These are phyloP conservation scores for Colletotrichum scovillei DNA, from an alignment of 2,329 filamentous ascomycete species.

Conservation along the genomic window DNA sequence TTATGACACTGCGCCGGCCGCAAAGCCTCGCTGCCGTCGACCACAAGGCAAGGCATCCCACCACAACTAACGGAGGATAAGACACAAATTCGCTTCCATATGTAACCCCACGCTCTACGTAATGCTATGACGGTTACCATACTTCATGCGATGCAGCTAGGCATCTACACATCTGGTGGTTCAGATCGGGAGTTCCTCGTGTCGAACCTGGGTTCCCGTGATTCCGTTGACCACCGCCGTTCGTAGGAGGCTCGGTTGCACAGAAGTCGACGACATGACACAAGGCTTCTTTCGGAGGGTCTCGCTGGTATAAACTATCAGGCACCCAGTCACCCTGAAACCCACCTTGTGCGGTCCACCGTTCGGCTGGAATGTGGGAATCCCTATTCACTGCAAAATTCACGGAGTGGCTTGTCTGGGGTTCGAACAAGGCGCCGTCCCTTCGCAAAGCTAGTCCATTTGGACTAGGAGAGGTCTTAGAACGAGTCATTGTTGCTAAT, in stretches of 20 bases:
- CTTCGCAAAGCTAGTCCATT: background rate
- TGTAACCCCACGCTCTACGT: conserved; percentile 10
- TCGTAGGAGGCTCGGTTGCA: background rate
- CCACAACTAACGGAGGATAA: conserved; percentile 3
- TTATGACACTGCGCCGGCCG: background rate
- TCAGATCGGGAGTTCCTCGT: no score
- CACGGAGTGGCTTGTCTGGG: background rate
- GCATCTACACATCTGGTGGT: background rate
- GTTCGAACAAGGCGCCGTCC: background rate
- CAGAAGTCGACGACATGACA: conserved; percentile 6
- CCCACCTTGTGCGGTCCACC: conserved; percentile 4
- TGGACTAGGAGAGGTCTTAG: background rate
- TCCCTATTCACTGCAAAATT: background rate
- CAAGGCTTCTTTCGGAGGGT: background rate
- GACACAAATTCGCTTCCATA: background rate
- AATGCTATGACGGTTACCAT: background rate
- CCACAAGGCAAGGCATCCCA: background rate
- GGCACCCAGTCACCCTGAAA: conserved; percentile 25
- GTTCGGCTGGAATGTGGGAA: conserved; percentile 7
- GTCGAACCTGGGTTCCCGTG: background rate
- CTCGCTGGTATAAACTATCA: conserved; percentile 5
- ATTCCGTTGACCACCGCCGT: background rate
- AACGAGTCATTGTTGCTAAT: background rate
- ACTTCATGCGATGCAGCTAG: background rate
- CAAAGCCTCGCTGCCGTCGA: background rate